Percentiles rank a stretch among this genome's conserved stretches.
phyloP scores from a whole-genome alignment of 2,329 filamentous ascomycete species.

The Nigrospora osmanthi region DNA sequence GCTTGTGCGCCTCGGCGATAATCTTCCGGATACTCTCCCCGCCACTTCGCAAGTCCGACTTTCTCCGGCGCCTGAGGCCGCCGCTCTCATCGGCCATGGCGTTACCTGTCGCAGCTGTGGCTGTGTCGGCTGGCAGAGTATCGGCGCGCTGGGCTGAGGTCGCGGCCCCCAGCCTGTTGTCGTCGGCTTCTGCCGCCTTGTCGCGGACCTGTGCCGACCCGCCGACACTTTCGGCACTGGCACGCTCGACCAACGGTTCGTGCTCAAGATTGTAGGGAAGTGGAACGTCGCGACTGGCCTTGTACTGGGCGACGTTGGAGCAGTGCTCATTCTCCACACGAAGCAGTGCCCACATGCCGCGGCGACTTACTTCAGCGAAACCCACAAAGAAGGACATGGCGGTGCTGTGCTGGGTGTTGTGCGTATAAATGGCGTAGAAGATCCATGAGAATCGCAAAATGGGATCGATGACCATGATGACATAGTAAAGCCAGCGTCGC shows the following conservation, averaged over 20 bases:
- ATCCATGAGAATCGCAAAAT: slow-evolving; percentile 91
- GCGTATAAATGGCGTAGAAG: slow-evolving; percentile 78
- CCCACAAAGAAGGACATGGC: slow-evolving; percentile 72
- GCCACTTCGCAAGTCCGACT: slow-evolving; percentile 11
- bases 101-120: no score
- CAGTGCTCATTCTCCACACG: slow-evolving; percentile 98
- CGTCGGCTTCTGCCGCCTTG: background rate
- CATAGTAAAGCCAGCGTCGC: slow-evolving; percentile 74
- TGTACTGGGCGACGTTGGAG: slow-evolving; percentile 82
- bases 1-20: slow-evolving; percentile 76
- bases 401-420: slow-evolving; percentile 75
- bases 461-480: slow-evolving; percentile 74
- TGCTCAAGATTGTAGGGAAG: slow-evolving; percentile 62
- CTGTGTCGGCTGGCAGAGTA: no score
- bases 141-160: no score
- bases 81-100: slow-evolving; percentile 12
- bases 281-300: slow-evolving; percentile 79
- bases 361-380: slow-evolving; percentile 71
- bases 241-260: slow-evolving; percentile 35
- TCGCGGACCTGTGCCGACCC: background rate
- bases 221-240: slow-evolving; percentile 24
- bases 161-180: no score
- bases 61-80: slow-evolving; percentile 11
- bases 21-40: slow-evolving; percentile 45
- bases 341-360: slow-evolving; percentile 87